These are phyloP conservation scores for Fusarium avenaceum DNA, from an alignment of 2,329 filamentous ascomycete species.

Conservation along the genomic window DNA sequence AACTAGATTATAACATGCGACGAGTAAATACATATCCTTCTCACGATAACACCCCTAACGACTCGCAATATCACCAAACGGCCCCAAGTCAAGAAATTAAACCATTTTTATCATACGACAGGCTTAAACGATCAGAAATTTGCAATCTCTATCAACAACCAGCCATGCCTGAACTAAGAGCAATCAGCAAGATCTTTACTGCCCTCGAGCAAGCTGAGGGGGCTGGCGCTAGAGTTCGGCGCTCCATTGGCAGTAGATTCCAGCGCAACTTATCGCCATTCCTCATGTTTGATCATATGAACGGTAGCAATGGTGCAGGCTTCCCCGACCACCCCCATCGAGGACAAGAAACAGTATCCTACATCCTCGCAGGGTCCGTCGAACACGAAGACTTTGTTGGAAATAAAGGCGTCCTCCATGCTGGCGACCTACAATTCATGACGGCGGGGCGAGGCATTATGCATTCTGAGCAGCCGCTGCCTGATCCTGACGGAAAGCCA, in stretches of 20 bases:
- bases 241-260: conserved; percentile 3
- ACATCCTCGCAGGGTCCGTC: conserved; percentile 2
- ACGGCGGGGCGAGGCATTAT: conserved; percentile 13
- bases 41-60: too few relatives aligned
- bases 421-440: conserved; percentile 15
- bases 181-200: conserved; percentile 10
- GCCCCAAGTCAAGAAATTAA: too few relatives aligned
- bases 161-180: conserved; percentile 5
- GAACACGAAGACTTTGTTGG: conserved; percentile 19
- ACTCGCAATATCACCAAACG: too few relatives aligned
- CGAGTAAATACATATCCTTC: too few relatives aligned
- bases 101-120: too few relatives aligned
- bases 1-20: too few relatives aligned
- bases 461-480: conserved; percentile 13
- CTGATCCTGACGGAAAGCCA: not conserved
- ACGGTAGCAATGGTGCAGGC: conserved; percentile 1
- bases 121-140: too few relatives aligned
- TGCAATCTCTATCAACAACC: too few relatives aligned
- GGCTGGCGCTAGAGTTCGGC: conserved; percentile 3
- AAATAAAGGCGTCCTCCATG: conserved; percentile 3
- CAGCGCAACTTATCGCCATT: conserved; percentile 14
- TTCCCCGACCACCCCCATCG: conserved; percentile 16
- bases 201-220: conserved; percentile 13
- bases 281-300: conserved; percentile 15
- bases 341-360: conserved; percentile 13